Percentiles rank a stretch among this genome's conserved stretches.
These are phyloP conservation scores for Juncus inflexus DNA, from an alignment of 176 grass and related monocot genomes.

Conservation along the genomic window DNA sequence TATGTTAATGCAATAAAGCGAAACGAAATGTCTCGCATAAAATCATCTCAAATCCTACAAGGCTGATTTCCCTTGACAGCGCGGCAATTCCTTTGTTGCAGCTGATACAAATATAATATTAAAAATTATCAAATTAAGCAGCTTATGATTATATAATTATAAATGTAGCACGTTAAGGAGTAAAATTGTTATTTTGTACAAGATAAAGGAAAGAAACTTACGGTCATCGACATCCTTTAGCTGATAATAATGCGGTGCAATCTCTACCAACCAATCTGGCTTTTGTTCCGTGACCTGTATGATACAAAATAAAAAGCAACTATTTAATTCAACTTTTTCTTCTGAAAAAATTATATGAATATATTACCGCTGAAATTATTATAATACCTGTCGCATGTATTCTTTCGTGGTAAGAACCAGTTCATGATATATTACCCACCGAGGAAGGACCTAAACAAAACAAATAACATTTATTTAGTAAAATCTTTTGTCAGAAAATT, in stretches of 20 bases:
- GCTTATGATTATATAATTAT: background rate
- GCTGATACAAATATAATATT: slow-evolving; percentile 33
- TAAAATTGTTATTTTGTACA: too few relatives aligned
- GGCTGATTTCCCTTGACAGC: slow-evolving; percentile 55
- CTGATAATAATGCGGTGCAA: slow-evolving; percentile 95
- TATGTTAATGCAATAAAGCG: too few relatives aligned
- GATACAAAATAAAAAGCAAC: background rate
- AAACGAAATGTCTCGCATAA: too few relatives aligned
- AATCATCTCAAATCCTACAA: slow-evolving; percentile 21
- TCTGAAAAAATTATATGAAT: background rate
- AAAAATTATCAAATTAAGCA: slow-evolving; percentile 14
- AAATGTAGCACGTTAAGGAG: background rate
- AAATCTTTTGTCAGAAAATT: too few relatives aligned
- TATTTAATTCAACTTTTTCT: background rate
- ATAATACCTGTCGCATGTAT: slow-evolving; percentile 81
- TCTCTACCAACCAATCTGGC: slow-evolving; percentile 81
- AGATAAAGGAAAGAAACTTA: slow-evolving; percentile 28
- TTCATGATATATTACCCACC: slow-evolving; percentile 79
- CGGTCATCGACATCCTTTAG: slow-evolving; percentile 85
- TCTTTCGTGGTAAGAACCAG: slow-evolving; percentile 88
- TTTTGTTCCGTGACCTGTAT: slow-evolving; percentile 77
- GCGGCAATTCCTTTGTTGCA: slow-evolving; percentile 69
- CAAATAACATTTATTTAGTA: background rate
- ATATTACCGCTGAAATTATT: slow-evolving; percentile 3
- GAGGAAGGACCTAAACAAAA: slow-evolving; percentile 54